These are phyloP conservation scores for Nakazawaea anatomiae DNA, from an alignment of 805 yeast genomes.

Conservation along the genomic window DNA sequence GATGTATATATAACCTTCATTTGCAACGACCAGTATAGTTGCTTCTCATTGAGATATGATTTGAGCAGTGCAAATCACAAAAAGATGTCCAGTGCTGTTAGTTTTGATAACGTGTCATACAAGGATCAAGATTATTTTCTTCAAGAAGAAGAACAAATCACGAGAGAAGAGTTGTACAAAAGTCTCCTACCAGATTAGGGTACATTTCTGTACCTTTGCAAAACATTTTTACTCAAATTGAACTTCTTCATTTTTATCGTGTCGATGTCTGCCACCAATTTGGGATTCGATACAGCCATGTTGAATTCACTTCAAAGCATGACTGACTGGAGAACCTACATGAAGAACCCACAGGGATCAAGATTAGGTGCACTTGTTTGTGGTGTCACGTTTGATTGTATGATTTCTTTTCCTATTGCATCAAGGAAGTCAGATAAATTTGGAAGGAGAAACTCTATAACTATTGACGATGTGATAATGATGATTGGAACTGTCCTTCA, in stretches of 20 bases:
- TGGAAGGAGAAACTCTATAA: conserved; percentile 57
- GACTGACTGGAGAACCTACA: conserved; percentile 31
- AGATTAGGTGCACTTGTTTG: conserved; percentile 34
- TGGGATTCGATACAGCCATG: conserved; percentile 39
- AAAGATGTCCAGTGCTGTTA: no score
- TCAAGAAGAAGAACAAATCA: no score
- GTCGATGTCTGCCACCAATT: conserved; percentile 38
- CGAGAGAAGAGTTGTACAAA: not conserved
- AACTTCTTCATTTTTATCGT: conserved; percentile 32
- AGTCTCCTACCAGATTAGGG: conserved; percentile 8
- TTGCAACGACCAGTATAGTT: no score
- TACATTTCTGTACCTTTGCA: not conserved
- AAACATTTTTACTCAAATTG: conserved; percentile 23
- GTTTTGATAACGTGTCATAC: no score
- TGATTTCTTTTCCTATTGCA: conserved; percentile 1
- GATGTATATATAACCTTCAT: no score
- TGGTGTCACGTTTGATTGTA: conserved; percentile 35
- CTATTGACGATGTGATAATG: conserved; percentile 46
- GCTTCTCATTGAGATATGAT: no score
- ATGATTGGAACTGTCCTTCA: conserved; percentile 53
- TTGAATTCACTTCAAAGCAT: conserved; percentile 46
- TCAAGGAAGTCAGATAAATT: conserved; percentile 27
- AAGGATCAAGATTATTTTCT: no score
- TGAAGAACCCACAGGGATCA: conserved; percentile 33
- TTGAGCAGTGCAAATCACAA: no score